Evolutionary conservation across 192 early-diverging fungal genomes (phyloP), one percentile per base, ranked within the genome.

Genomic region (Pilobolus umbonatus): DNA sequence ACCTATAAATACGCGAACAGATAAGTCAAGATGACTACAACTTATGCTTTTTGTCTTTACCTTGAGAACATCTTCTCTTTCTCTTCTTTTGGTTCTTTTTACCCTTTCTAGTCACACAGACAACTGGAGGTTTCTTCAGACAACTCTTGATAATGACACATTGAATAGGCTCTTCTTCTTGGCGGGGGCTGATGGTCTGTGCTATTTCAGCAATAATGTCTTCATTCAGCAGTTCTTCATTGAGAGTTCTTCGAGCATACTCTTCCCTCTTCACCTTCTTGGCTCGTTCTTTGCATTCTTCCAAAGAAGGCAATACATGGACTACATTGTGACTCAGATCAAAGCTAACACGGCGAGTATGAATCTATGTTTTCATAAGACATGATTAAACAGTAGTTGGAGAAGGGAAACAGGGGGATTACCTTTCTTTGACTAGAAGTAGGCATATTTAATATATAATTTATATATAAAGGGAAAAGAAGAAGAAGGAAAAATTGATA

Each of bases 241-340:
- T 57, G 17, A 59, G 57, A 9, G 55, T 59, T 34, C 51, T 48
- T 15, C 53, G 51, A 31, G 62, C 47, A 26, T 54, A 65, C 26
- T 57, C 61, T 52, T 69, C 61, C 12, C 61, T 40, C 5, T 31
- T 47, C 35, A 17, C n/a, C 26, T 35, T 26, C n/a, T 50, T 52
- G 15, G 54, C 60, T 8, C 53, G 39, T 29, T 63, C 65, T n/a
- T 58, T 55, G 30, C 46, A 54, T 31, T 73, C 55, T 51, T 73
- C 58, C 21, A 56, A 44, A 35, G 61, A 55, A 25, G 71, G 71
- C 19, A 73, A 53, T 34, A 73, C 25, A 46, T 73, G 65, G 15
- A 73, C 61, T n/a, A 51, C 68, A 42, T 66, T 73, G 52, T 67
- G 64, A 25, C 52, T 57, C 24, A 73, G 45, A 24, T 73, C 71